Evolutionary conservation across 495 filamentous ascomycete genomes (phyloP), one percentile per base, ranked within the genome.

Genomic region (Astrothelium macrocarpum): DNA sequence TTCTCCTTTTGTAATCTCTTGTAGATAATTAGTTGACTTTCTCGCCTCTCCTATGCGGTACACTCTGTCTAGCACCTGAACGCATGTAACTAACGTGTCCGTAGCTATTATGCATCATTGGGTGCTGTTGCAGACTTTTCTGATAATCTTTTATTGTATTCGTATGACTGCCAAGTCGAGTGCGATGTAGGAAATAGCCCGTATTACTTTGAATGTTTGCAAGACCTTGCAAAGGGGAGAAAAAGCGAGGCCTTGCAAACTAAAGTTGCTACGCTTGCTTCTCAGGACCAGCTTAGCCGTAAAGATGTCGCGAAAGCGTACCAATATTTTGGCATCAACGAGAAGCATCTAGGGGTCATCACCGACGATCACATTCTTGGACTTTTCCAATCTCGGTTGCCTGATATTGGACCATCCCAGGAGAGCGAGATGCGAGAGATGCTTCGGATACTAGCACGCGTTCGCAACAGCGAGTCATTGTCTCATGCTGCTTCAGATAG

Each of bases 321-420:
- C 67, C 66, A 73, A 42, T 82, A 78, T 61, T 81, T 88, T 62
- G 78, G 76, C 11, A 69, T 86, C 0, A 68, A 71, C 20, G 63
- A 70, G 28, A 66, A 49, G 1, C 61, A 79, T 32, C 73, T 77
- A 32, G 53, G 49, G 5, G 65, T 68, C 34, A 68, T 82, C 43
- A 77, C 74, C 4, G 84, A 87, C 25, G 82, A 85, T 10, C 76
- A 67, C 58, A 84, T 88, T 32, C 78, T 86, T 59, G 80, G 80
- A 11, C 78, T 72, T 43, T 87, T 84, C 64, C 80, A 81, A 60
- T 76, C 82, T 9, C 79, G 80, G 32, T 63, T 86, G 32, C 69
- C 74, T 4, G 79, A 80, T 39, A 66, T 70, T 4, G 73, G 73
- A n/a, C 66, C 72, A 16, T 65, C 64, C 10, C 76, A 80, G 53